Conservation (phyloP, 805 yeast genomes). For the Zygotorulaspora danielsina region DNA sequence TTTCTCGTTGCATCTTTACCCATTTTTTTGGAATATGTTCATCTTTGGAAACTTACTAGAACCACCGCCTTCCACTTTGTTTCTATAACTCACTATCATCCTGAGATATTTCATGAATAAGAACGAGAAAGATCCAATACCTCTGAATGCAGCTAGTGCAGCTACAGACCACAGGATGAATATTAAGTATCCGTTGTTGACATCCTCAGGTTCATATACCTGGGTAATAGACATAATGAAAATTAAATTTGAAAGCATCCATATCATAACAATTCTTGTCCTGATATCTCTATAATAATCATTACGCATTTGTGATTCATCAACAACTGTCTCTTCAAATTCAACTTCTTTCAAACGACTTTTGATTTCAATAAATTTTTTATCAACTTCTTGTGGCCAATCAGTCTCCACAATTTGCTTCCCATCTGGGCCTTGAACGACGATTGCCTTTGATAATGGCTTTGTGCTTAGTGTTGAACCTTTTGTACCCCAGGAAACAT, state of each 20-base stretch:
- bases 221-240: constrained; percentile 85
- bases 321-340: constrained; percentile 27
- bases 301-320: constrained; percentile 42
- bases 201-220: constrained; percentile 64
- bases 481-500: constrained; percentile 98
- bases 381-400: constrained; percentile 40
- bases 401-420: constrained; percentile 68
- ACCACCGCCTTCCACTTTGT: constrained; percentile 39
- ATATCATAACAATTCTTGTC: constrained; percentile 89
- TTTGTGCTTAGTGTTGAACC: constrained; percentile 77
- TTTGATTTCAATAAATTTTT: constrained; percentile 36
- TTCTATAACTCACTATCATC: constrained; percentile 38
- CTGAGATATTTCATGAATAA: constrained; percentile 43
- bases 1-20: constrained; percentile 5
- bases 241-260: constrained; percentile 81
- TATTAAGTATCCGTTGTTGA: constrained; percentile 69
- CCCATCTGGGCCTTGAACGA: constrained; percentile 74
- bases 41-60: constrained; percentile 21
- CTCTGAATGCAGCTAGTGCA: constrained; percentile 73
- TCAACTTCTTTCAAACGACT: constrained; percentile 37
- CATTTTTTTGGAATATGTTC: constrained; percentile 16
- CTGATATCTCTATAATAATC: constrained; percentile 95
- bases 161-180: constrained; percentile 93
- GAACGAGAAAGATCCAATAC: constrained; percentile 72
- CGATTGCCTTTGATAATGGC: constrained; percentile 75